Conservation (phyloP, 2,329 filamentous ascomycete species). For the Teratosphaeria pseudoeucalypti region DNA sequence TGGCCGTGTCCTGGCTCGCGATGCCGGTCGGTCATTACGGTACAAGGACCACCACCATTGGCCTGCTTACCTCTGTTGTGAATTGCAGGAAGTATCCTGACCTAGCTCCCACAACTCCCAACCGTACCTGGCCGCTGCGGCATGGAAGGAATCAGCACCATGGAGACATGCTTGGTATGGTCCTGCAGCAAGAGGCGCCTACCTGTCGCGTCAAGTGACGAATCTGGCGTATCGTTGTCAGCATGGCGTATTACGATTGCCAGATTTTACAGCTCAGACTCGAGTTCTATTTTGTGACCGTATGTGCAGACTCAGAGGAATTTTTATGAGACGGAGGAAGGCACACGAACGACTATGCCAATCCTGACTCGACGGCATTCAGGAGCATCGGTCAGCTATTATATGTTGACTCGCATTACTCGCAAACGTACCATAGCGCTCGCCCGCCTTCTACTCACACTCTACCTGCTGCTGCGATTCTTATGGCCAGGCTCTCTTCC, state of each 20-base stretch:
- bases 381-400: background rate
- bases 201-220: background rate
- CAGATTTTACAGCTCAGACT: background rate
- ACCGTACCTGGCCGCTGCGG: background rate
- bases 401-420: background rate
- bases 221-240: background rate
- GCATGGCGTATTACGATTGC: background rate
- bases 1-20: background rate
- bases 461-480: background rate
- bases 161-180: background rate
- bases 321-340: background rate
- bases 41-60: background rate
- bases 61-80: background rate
- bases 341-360: background rate
- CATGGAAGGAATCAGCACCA: background rate
- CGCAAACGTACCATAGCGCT: background rate
- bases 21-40: too few relatives aligned
- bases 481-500: background rate
- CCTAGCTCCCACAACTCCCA: background rate
- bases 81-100: background rate
- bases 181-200: background rate
- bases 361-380: background rate
- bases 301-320: background rate
- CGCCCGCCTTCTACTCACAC: background rate
- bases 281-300: background rate